Evolutionary conservation across 1,139 yeast species (phyloP), one percentile per base, ranked within the genome.

Genomic region (Geotrichum citri-aurantii): DNA sequence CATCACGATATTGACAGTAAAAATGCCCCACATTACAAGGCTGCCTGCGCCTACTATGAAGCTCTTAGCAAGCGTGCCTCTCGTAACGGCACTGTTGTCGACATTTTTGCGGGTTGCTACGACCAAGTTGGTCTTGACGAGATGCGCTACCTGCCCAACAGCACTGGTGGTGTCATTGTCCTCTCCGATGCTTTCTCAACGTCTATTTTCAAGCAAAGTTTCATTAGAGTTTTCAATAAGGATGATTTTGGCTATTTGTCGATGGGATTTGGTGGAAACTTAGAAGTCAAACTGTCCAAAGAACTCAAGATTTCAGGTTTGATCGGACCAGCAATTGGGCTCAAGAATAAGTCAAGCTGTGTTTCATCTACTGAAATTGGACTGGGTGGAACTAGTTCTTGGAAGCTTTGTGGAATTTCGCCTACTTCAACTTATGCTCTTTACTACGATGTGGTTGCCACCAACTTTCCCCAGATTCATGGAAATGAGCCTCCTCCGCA

Each of bases 91-190:
- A 97, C 91, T 70, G 83, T 95, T 26, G 85, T 93, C 58, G 99
- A 93, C 74, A 84, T 93, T 56, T 92, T 91, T 76, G 98, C 96
- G 47, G 99, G 99, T 62, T 91, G 97, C 76, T 92, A 91, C 72
- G 99, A 93, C 76, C 99, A 93, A 79, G 88, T 92, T 65, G 99
- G 99, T 72, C 86, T 93, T 82, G 86, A 88, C 67, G 99, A 93
- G 77, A 93, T 93, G 98, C 89, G 90, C 75, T 81, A 88, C 61
- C 78, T 95, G 68, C 82, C 96, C 61, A 89, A 90, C 75, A 79
- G 83, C 67, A 93, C 98, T 31, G 99, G 99, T 67, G 99, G 99
- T 75, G 88, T 88, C 42, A 79, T 95, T 70, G 83, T 93, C 59
- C 82, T 93, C 67, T 81, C 96, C 1, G 99, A 93, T 78, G 95